Evolutionary conservation across 805 yeast genomes (phyloP).

Genomic region (Starmerella bombi): DNA sequence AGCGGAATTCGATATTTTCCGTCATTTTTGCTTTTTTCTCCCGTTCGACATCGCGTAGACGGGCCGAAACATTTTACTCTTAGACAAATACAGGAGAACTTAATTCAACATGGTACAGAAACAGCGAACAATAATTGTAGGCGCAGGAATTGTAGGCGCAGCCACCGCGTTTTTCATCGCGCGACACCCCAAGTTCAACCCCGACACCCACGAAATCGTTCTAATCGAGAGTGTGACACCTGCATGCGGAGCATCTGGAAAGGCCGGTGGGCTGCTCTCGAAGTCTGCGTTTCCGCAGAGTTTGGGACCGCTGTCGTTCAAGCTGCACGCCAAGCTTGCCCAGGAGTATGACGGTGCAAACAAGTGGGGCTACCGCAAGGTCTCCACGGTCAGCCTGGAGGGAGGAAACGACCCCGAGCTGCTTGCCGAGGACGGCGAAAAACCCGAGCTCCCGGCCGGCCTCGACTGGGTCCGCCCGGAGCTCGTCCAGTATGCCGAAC

Average conservation of each 20-base stretch:
- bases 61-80: no score
- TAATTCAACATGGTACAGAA: slow-evolving; percentile 6
- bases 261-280: slow-evolving; percentile 92
- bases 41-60: no score
- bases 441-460: slow-evolving; percentile 32
- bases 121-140: slow-evolving; percentile 22
- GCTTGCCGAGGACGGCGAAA: not conserved
- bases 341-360: slow-evolving; percentile 66
- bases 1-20: no score
- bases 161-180: slow-evolving; percentile 85
- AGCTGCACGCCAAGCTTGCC: slow-evolving; percentile 70
- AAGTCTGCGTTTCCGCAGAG: slow-evolving; percentile 96
- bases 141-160: slow-evolving; percentile 91
- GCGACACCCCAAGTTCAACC: slow-evolving; percentile 66
- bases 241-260: slow-evolving; percentile 96
- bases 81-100: no score
- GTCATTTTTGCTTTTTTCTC: no score
- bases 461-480: slow-evolving; percentile 64
- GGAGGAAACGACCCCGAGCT: slow-evolving; percentile 32
- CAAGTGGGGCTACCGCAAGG: slow-evolving; percentile 86
- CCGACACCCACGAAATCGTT: slow-evolving; percentile 63
- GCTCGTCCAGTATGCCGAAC: slow-evolving; percentile 58
- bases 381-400: slow-evolving; percentile 75
- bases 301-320: slow-evolving; percentile 76
- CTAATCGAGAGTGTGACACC: slow-evolving; percentile 79